Percentiles rank a stretch among this genome's conserved stretches.
Conservation (phyloP, 768 basidiomycete genomes). For the Lactifluus piperatus region DNA sequence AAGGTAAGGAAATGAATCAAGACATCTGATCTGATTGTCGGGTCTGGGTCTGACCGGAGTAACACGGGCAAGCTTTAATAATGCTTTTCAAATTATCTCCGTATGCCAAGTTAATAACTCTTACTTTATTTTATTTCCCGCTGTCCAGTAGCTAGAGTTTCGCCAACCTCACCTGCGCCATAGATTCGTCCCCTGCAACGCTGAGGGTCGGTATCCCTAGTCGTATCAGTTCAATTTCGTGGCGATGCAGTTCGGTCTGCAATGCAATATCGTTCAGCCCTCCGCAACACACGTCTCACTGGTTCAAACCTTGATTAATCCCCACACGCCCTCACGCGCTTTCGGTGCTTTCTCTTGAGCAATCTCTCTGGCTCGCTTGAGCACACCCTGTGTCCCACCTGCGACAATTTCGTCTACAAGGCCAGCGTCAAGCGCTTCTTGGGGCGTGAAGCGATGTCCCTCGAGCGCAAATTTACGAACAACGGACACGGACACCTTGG, state of each 20-base stretch:
- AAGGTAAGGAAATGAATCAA: no score
- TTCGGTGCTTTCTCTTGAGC: conserved; percentile 44
- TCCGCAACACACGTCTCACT: no score
- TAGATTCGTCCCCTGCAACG: conserved; percentile 39
- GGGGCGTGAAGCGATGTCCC: conserved; percentile 68
- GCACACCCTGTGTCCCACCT: conserved; percentile 48
- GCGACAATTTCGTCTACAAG: conserved; percentile 63
- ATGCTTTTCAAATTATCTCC: no score
- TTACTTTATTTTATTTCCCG: no score
- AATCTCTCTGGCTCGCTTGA: conserved; percentile 55
- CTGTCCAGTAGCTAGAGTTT: conserved; percentile 5
- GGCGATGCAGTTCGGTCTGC: conserved; percentile 49
- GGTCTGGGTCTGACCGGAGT: no score
- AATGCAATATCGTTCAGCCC: conserved; percentile 4
- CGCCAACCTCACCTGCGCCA: conserved; percentile 38
- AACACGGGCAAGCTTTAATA: no score
- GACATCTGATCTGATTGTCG: no score
- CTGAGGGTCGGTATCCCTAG: conserved; percentile 32
- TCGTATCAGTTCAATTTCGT: conserved; percentile 35
- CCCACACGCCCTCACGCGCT: conserved; percentile 59
- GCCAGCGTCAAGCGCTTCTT: conserved; percentile 56
- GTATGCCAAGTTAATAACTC: no score
- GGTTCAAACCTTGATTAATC: conserved; percentile 54
- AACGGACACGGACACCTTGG: conserved; percentile 56
- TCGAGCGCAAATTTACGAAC: conserved; percentile 72